These are phyloP conservation scores for Pseudocercospora fuligena DNA, from an alignment of 2,329 filamentous ascomycete genomes.

Conservation along the genomic window DNA sequence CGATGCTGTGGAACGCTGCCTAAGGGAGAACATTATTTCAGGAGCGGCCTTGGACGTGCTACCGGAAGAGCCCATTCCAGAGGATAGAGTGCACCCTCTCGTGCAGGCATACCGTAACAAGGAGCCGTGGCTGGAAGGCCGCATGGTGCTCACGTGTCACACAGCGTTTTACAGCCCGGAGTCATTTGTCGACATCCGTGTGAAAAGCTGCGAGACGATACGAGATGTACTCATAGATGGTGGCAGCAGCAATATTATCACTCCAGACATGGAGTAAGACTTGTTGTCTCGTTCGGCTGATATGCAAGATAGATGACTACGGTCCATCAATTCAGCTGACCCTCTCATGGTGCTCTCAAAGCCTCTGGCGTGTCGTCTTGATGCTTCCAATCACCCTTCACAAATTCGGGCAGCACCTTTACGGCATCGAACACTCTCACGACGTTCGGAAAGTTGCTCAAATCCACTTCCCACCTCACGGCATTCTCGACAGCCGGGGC, in stretches of 20 bases:
- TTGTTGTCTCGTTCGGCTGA: not conserved
- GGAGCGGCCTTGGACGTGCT: conserved; percentile 41
- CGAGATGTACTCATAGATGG: conserved; percentile 36
- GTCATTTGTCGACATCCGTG: conserved; percentile 36
- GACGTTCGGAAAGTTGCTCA: conserved; percentile 9
- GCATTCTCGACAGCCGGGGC: conserved; percentile 17
- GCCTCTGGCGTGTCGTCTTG: conserved; percentile 16
- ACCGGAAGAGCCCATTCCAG: conserved; percentile 40
- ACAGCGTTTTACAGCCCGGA: conserved; percentile 38
- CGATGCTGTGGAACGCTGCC: conserved; percentile 36
- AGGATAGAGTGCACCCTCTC: conserved; percentile 36
- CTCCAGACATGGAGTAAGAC: conserved; percentile 34
- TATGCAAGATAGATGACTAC: not conserved
- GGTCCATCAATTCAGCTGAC: not conserved
- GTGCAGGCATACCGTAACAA: conserved; percentile 40
- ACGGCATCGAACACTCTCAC: conserved; percentile 12
- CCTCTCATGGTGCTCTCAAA: conserved; percentile 1
- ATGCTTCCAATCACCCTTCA: conserved; percentile 12
- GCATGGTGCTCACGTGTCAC: conserved; percentile 42
- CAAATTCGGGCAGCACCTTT: conserved; percentile 9
- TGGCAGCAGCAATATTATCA: conserved; percentile 33
- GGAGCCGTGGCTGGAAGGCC: conserved; percentile 51
- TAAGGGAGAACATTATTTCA: conserved; percentile 36
- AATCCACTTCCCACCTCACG: conserved; percentile 17
- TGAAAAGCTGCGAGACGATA: conserved; percentile 37